Percentiles rank a stretch among this genome's conserved stretches.
phyloP scores from a whole-genome alignment of 805 yeast species.

The Schizosaccharomyces lindneri region DNA sequence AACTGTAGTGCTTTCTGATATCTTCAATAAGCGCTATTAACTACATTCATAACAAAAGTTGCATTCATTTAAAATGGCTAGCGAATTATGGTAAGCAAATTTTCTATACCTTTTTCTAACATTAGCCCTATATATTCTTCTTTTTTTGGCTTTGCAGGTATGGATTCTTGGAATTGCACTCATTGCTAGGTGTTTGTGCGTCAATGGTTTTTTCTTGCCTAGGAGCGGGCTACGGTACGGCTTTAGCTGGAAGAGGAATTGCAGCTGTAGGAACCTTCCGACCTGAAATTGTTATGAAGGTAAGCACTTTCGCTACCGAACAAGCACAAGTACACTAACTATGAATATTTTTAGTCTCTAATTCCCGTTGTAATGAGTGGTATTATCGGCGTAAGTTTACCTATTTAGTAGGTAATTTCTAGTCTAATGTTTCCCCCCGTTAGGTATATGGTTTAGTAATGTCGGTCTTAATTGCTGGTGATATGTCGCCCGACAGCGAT shows the following conservation, averaged over 20 bases:
- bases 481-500: constrained; percentile 40
- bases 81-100: background rate
- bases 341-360: constrained; percentile 20
- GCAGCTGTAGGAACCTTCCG: constrained; percentile 94
- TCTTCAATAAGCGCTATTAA: no score
- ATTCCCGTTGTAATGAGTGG: constrained; percentile 97
- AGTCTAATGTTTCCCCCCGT: background rate
- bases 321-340: background rate
- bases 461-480: constrained; percentile 76
- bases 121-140: constrained; percentile 87
- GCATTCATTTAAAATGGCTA: background rate
- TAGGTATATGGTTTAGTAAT: constrained; percentile 66
- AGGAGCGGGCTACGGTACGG: constrained; percentile 98
- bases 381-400: constrained; percentile 69
- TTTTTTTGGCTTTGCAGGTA: constrained; percentile 86
- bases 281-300: constrained; percentile 66
- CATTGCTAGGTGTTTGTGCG: background rate
- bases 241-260: constrained; percentile 97
- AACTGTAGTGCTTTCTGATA: no score
- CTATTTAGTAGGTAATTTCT: background rate
- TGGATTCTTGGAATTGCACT: background rate
- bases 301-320: background rate
- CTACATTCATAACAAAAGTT: background rate
- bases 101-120: background rate
- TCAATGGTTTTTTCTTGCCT: constrained; percentile 17